Conservation (phyloP, 306 rosid species). For the Neltuma alba region DNA sequence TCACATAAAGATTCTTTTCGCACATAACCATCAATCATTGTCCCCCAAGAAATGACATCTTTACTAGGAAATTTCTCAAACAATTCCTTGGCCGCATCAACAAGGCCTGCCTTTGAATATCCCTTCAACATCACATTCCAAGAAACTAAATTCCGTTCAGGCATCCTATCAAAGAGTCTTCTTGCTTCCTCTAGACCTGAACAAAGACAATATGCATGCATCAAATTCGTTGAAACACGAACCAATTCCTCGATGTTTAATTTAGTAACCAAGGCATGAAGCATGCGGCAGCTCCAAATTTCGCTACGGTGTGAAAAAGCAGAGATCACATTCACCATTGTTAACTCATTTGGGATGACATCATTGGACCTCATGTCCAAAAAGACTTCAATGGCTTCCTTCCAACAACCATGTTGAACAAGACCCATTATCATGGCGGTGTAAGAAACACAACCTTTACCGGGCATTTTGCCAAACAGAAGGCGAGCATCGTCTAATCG, state of each 20-base stretch:
- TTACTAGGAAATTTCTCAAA: slow-evolving; percentile 65
- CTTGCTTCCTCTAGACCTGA: slow-evolving; percentile 61
- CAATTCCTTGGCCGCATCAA: slow-evolving; percentile 62
- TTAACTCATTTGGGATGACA: slow-evolving; percentile 70
- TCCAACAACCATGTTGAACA: slow-evolving; percentile 60
- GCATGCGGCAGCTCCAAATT: slow-evolving; percentile 62
- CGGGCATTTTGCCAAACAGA: slow-evolving; percentile 74
- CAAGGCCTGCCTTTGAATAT: slow-evolving; percentile 68
- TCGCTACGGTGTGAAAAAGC: slow-evolving; percentile 64
- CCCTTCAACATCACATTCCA: slow-evolving; percentile 95
- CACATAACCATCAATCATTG: slow-evolving; percentile 78
- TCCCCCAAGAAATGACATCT: slow-evolving; percentile 91
- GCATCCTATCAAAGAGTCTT: slow-evolving; percentile 66
- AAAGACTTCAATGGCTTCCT: slow-evolving; percentile 67
- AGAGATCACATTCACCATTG: slow-evolving; percentile 68
- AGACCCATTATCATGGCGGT: slow-evolving; percentile 90
- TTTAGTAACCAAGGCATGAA: slow-evolving; percentile 68
- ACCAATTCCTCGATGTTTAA: slow-evolving; percentile 54
- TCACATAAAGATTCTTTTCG: slow-evolving; percentile 58
- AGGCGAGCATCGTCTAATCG: slow-evolving; percentile 61
- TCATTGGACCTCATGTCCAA: slow-evolving; percentile 65
- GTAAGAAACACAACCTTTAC: slow-evolving; percentile 68
- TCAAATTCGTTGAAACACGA: slow-evolving; percentile 69
- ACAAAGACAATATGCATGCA: slow-evolving; percentile 78
- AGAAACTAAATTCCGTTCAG: slow-evolving; percentile 67